phyloP scores from a whole-genome alignment of 257 asterid species.

The Lycium ferocissimum region DNA sequence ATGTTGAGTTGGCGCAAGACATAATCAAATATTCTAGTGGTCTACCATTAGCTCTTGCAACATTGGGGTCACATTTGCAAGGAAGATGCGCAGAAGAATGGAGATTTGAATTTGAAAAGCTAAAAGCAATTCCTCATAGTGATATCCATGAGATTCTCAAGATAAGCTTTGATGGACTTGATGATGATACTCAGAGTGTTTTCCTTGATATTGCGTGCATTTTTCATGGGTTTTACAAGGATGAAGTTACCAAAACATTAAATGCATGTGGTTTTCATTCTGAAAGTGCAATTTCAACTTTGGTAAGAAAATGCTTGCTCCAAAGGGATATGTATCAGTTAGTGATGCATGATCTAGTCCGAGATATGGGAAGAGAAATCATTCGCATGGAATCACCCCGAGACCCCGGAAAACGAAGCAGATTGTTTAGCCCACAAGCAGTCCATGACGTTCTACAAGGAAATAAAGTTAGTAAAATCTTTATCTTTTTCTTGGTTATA shows the following conservation, averaged over 20 bases:
- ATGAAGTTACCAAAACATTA: too few relatives aligned
- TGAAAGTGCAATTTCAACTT: too few relatives aligned
- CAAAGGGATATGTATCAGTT: not conserved
- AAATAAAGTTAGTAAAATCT: not conserved
- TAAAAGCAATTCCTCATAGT: not conserved
- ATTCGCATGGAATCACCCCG: not conserved
- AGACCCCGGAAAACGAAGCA: not conserved
- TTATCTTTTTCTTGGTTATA: too few relatives aligned
- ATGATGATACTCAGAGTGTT: not conserved
- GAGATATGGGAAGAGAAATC: not conserved
- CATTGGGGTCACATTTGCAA: not conserved
- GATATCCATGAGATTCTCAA: not conserved
- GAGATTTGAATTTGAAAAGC: not conserved
- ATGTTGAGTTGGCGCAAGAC: not conserved
- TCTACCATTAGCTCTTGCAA: not conserved
- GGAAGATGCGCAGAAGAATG: not conserved
- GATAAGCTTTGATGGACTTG: not conserved
- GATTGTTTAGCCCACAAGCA: not conserved
- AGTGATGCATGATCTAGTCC: not conserved
- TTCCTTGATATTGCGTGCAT: slow-evolving; percentile 27
- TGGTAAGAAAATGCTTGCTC: not conserved
- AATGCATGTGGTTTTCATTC: too few relatives aligned
- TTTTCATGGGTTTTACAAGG: not conserved
- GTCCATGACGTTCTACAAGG: not conserved
- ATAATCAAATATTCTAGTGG: not conserved